Conservation (phyloP, 2,329 filamentous ascomycete genomes). For the Hypomyces rosellus region DNA sequence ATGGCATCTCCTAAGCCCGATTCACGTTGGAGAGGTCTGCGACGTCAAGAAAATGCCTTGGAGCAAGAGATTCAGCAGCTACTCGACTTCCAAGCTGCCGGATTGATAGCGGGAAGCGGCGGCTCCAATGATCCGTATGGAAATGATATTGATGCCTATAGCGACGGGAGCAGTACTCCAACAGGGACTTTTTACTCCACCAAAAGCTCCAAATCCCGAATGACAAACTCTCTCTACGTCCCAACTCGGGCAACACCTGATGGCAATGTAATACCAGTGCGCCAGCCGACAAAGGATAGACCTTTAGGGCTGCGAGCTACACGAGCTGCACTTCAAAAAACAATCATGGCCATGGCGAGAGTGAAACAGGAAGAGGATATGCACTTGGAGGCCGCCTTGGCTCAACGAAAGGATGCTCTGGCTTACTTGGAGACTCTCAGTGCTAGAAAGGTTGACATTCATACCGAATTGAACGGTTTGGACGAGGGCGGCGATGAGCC, state of each 20-base stretch:
- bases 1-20: constrained; percentile 30
- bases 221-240: constrained; percentile 37
- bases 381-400: constrained; percentile 50
- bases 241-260: constrained; percentile 31
- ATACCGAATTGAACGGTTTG: constrained; percentile 46
- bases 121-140: constrained; percentile 12
- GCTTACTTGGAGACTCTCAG: constrained; percentile 49
- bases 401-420: constrained; percentile 51
- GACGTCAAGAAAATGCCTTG: constrained; percentile 39
- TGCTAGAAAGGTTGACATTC: constrained; percentile 43
- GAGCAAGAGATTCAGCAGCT: constrained; percentile 42
- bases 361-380: constrained; percentile 65
- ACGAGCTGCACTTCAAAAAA: constrained; percentile 56
- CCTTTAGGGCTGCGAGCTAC: constrained; percentile 55
- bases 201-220: constrained; percentile 32
- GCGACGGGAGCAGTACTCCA: constrained; percentile 36
- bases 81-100: constrained; percentile 43
- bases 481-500: constrained; percentile 51
- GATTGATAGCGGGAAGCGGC: constrained; percentile 34
- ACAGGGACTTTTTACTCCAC: constrained; percentile 35
- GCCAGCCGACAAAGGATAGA: constrained; percentile 45
- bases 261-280: constrained; percentile 53
- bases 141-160: constrained; percentile 26
- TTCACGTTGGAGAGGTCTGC: constrained; percentile 41
- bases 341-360: constrained; percentile 57